Conservation (phyloP, 2,329 filamentous ascomycete genomes). For the Beauveria sp. region DNA sequence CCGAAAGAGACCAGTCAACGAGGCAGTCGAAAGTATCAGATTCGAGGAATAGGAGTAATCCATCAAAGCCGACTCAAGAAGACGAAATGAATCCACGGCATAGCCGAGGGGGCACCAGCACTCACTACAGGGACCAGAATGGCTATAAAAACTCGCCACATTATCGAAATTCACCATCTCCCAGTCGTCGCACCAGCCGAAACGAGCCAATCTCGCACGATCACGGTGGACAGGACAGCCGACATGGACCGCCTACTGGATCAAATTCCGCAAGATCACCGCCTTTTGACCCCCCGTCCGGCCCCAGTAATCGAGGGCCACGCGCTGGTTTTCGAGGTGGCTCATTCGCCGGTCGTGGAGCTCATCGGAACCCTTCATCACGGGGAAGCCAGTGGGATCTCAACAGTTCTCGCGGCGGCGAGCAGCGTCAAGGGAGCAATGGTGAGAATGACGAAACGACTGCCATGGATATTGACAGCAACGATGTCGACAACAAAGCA, state of each 20-base stretch:
- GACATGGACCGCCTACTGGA: slow-evolving; percentile 45
- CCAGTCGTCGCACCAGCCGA: slow-evolving; percentile 18
- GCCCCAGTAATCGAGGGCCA: slow-evolving; percentile 44
- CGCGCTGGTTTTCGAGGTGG: slow-evolving; percentile 44
- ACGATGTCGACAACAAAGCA: slow-evolving; percentile 38
- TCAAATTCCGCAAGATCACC: slow-evolving; percentile 33
- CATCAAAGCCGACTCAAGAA: slow-evolving; percentile 42
- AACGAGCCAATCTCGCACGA: slow-evolving; percentile 13
- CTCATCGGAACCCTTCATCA: slow-evolving; percentile 53
- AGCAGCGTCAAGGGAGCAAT: slow-evolving; percentile 1
- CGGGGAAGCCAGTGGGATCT: slow-evolving; percentile 66
- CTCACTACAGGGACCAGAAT: slow-evolving; percentile 3
- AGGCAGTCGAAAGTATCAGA: slow-evolving; percentile 22
- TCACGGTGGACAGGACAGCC: slow-evolving; percentile 43
- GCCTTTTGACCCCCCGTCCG: slow-evolving; percentile 48
- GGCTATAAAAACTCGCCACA: slow-evolving; percentile 19
- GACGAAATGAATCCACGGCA: slow-evolving; percentile 41
- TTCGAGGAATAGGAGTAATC: slow-evolving; percentile 29
- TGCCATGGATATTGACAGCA: slow-evolving; percentile 55
- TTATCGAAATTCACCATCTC: slow-evolving; percentile 34
- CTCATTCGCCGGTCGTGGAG: slow-evolving; percentile 36
- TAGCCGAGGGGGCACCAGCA: slow-evolving; percentile 31
- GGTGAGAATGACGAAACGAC: slow-evolving; percentile 44
- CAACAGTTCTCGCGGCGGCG: background rate
- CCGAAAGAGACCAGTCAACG: slow-evolving; percentile 24